A percentile compares a stretch with the other conserved stretches of the same genome.
phyloP scores from a whole-genome alignment of 2,329 filamentous ascomycete genomes.

The Paraconiothyrium sp. region DNA sequence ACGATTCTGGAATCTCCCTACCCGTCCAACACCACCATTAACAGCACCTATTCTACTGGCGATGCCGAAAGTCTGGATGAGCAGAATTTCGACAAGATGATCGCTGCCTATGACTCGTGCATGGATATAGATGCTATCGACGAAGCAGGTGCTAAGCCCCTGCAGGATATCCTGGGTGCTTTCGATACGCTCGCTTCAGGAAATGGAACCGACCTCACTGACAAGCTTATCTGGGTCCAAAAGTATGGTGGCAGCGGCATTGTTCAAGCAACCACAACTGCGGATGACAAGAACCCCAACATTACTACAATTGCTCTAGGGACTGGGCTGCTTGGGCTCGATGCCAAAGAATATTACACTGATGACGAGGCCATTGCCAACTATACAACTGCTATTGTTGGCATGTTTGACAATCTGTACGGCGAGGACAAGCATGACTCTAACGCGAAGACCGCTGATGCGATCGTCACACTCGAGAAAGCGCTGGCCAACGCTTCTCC shows the following conservation, averaged over 20 bases:
- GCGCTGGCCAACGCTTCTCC: constrained; percentile 66
- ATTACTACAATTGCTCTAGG: constrained; percentile 53
- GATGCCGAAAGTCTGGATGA: constrained; percentile 57
- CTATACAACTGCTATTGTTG: constrained; percentile 37
- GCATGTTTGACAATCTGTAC: constrained; percentile 17
- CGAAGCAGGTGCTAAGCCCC: constrained; percentile 62
- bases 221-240: constrained; percentile 57
- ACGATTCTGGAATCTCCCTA: constrained; percentile 68
- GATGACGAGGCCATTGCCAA: constrained; percentile 29
- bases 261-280: not conserved
- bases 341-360: constrained; percentile 36
- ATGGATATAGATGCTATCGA: constrained; percentile 67
- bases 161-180: constrained; percentile 63
- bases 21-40: constrained; percentile 32
- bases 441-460: constrained; percentile 14
- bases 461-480: constrained; percentile 60
- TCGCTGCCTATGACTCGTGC: constrained; percentile 70
- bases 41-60: constrained; percentile 16
- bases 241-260: constrained; percentile 44
- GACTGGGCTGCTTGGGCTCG: constrained; percentile 56
- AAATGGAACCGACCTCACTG: constrained; percentile 50
- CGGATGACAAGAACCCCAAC: constrained; percentile 16
- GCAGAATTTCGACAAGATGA: constrained; percentile 71
- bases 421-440: constrained; percentile 14
- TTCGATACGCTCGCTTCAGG: not conserved